These are phyloP conservation scores for Crithidia brevicula DNA, from an alignment of 208 protist species.

Conservation along the genomic window DNA sequence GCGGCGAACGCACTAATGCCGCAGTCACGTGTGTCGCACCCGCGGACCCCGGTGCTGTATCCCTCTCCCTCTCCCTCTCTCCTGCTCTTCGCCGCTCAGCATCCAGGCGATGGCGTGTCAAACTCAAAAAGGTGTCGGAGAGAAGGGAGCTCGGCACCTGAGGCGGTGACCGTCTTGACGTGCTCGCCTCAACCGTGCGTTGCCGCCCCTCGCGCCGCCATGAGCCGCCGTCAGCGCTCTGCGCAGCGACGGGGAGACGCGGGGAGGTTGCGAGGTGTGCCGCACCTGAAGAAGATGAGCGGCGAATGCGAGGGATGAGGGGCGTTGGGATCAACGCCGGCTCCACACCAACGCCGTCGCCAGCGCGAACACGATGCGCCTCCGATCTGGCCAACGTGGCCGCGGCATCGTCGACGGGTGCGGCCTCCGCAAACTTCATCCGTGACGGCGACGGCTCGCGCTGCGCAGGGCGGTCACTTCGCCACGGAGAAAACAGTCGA, in stretches of 20 bases:
- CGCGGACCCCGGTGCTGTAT: too few species aligned
- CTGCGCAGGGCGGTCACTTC: background rate
- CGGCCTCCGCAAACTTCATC: background rate
- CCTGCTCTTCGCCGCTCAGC: too few species aligned
- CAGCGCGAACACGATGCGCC: too few species aligned
- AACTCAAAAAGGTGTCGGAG: slow-evolving; percentile 1
- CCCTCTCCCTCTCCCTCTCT: background rate
- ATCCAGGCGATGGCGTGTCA: background rate
- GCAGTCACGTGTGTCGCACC: too few species aligned
- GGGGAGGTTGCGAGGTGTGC: background rate
- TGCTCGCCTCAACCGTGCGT: background rate
- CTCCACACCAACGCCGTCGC: background rate
- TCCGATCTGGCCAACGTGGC: background rate
- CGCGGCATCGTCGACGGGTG: background rate
- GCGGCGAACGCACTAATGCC: slow-evolving; percentile 11
- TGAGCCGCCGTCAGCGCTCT: background rate
- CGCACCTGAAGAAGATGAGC: background rate
- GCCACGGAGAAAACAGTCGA: slow-evolving; percentile 22
- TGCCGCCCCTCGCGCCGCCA: background rate
- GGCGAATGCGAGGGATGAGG: slow-evolving; percentile 10
- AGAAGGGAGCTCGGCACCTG: too few species aligned
- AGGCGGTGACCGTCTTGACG: background rate
- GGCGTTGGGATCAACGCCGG: background rate
- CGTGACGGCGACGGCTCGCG: background rate
- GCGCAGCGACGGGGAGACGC: background rate